Percentiles rank a stretch among this genome's conserved stretches.
Evolutionary conservation across 345 rosid species (phyloP).

Genomic region (Citrus sp.): DNA sequence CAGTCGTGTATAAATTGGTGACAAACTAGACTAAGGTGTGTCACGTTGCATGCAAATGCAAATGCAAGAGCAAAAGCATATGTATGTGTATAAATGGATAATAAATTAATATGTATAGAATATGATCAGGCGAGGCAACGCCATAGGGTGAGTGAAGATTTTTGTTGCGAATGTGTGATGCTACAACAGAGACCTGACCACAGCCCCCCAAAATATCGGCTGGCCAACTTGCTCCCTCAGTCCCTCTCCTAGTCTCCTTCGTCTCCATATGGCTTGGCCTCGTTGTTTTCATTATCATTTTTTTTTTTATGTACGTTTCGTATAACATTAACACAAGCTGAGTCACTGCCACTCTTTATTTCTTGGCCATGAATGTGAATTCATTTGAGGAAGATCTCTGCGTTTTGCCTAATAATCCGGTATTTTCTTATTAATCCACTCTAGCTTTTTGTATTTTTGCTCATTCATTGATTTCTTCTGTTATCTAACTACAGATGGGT

Average conservation of each 20-base stretch:
- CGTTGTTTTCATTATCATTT: neutral
- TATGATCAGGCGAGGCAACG: neutral
- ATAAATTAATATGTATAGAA: neutral
- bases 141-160: neutral
- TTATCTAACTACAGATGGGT: neutral
- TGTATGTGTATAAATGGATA: neutral
- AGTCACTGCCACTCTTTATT: neutral
- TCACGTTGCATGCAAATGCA: neutral
- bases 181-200: neutral
- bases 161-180: neutral
- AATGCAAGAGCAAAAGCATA: neutral
- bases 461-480: neutral
- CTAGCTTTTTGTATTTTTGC: too few species aligned
- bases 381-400: conserved; percentile 25
- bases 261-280: conserved; percentile 17
- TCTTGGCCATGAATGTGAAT: conserved; percentile 10
- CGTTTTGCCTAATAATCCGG: conserved; percentile 32
- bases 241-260: conserved; percentile 21
- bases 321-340: neutral
- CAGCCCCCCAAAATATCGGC: conserved; percentile 27
- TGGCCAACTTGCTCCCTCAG: conserved; percentile 34
- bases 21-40: neutral
- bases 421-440: neutral
- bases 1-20: neutral
- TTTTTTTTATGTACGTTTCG: neutral